Evolutionary conservation across 148 eudicot genomes (phyloP), one percentile per base, ranked within the genome.

Genomic region (Vaccinium corymbosum): DNA sequence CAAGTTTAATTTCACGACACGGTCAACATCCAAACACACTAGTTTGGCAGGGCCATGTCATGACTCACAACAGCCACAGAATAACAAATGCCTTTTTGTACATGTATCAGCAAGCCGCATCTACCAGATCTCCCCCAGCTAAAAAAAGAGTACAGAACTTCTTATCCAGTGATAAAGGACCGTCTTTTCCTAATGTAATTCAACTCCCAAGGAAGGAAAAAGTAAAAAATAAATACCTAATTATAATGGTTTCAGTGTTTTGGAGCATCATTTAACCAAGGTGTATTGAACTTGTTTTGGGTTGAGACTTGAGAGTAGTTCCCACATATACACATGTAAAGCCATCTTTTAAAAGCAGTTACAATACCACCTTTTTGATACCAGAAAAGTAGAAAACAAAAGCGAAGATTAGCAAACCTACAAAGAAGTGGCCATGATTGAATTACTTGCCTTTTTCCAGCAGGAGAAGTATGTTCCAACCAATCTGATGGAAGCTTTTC

Each of bases 381-480:
- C 59, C 1, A 0, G 61, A 71, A 35, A 35, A 35, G 38, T 35
- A 35, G 38, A 35, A 71, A 81, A 80, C 22, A 64, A 48, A 2
- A 25, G 20, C 15, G 50, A 81, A 49, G n/a, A 48, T 27, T 35
- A 16, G 46, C 57, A 57, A 56, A 75, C 38, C 35, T 55, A 38
- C 17, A 42, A 25, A 22, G 19, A 76, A 81, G 15, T 20, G 27
- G 29, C 10, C 59, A 48, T 81, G 17, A 78, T 3, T 49, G 55
- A 73, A 84, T 66, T 66, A 83, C 84, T 51, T 88, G 94, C 99
- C 88, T 93, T 88, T 94, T 97, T 76, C 98, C 96, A 80, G 88
- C 87, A 72, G 38, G 38, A 35, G 91, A 91, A 88, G 87, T 89
- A 89, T 97, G 94, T 89, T 97, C 97, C 76, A 88, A 86, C 99